These are phyloP conservation scores for Capsicum baccatum DNA, from an alignment of 257 asterid species.

Conservation along the genomic window DNA sequence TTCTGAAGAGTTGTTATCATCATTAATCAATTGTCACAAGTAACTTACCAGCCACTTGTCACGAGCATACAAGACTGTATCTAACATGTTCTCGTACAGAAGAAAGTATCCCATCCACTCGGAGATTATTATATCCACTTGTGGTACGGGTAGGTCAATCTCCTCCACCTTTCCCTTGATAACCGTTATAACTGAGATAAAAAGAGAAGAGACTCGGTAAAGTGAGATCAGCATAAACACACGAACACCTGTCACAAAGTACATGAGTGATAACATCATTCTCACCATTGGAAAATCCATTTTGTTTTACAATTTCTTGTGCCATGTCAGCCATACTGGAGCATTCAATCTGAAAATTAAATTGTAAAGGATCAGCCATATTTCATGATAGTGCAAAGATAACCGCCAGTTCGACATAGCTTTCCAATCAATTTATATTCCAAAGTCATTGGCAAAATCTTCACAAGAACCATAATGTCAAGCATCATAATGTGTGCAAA, in stretches of 20 bases:
- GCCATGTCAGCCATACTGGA: conserved; percentile 97
- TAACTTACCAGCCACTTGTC: conserved; percentile 90
- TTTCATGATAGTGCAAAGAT: conserved; percentile 3
- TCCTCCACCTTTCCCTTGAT: conserved; percentile 97
- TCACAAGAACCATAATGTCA: conserved; percentile 2
- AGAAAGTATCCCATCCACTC: conserved; percentile 99
- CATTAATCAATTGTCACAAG: conserved; percentile 1
- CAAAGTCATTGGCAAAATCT: neutral
- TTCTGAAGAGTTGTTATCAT: neutral
- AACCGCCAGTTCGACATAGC: conserved; percentile 1
- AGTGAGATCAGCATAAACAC: conserved; percentile 26
- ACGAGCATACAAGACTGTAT: conserved; percentile 91
- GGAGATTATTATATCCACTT: conserved; percentile 91
- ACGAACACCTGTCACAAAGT: conserved; percentile 18
- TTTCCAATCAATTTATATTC: neutral
- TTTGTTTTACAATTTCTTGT: conserved; percentile 69
- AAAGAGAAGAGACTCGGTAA: conserved; percentile 21
- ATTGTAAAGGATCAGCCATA: conserved; percentile 16
- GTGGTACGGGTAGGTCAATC: conserved; percentile 90
- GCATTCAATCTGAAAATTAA: conserved; percentile 79
- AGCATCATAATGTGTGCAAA: neutral
- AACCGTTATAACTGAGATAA: conserved; percentile 74
- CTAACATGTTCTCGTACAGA: conserved; percentile 88
- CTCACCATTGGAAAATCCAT: conserved; percentile 82
- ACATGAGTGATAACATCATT: conserved; percentile 22